A percentile compares a stretch with the other conserved stretches of the same genome.
Evolutionary conservation across 805 yeast species (phyloP).

Genomic region (Candida easanensis): DNA sequence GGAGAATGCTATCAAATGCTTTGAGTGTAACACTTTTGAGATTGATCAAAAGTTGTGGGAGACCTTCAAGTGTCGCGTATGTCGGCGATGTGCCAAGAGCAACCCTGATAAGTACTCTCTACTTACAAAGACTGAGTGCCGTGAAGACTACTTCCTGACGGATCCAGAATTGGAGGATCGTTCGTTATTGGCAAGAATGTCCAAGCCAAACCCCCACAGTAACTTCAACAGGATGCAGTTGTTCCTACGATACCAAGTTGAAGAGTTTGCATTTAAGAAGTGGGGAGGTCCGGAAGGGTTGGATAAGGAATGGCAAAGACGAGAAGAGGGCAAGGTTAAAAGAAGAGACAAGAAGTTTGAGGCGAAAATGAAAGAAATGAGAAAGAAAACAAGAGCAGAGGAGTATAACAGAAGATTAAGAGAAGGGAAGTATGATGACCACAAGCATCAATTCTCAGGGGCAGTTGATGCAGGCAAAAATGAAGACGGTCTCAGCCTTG

Average conservation of each 20-base stretch:
- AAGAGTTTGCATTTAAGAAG: slow-evolving; percentile 85
- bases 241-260: slow-evolving; percentile 87
- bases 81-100: slow-evolving; percentile 70
- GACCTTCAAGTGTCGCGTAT: slow-evolving; percentile 73
- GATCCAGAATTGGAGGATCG: slow-evolving; percentile 87
- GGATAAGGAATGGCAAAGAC: slow-evolving; percentile 87
- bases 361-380: slow-evolving; percentile 78
- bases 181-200: slow-evolving; percentile 66
- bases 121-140: slow-evolving; percentile 92
- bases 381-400: slow-evolving; percentile 89
- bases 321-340: slow-evolving; percentile 69
- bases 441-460: slow-evolving; percentile 72
- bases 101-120: slow-evolving; percentile 86
- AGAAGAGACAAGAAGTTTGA: slow-evolving; percentile 79
- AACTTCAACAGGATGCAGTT: slow-evolving; percentile 91
- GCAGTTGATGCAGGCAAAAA: slow-evolving; percentile 45
- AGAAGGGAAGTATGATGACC: slow-evolving; percentile 57
- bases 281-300: slow-evolving; percentile 91
- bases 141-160: slow-evolving; percentile 86
- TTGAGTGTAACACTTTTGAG: slow-evolving; percentile 79
- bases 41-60: slow-evolving; percentile 69
- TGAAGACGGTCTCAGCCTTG: slow-evolving; percentile 38
- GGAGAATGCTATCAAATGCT: slow-evolving; percentile 74
- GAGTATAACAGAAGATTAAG: slow-evolving; percentile 72
- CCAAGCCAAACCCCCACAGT: slow-evolving; percentile 91